These are phyloP conservation scores for Torulaspora pretoriensis DNA, from an alignment of 1,139 yeast species.

Conservation along the genomic window DNA sequence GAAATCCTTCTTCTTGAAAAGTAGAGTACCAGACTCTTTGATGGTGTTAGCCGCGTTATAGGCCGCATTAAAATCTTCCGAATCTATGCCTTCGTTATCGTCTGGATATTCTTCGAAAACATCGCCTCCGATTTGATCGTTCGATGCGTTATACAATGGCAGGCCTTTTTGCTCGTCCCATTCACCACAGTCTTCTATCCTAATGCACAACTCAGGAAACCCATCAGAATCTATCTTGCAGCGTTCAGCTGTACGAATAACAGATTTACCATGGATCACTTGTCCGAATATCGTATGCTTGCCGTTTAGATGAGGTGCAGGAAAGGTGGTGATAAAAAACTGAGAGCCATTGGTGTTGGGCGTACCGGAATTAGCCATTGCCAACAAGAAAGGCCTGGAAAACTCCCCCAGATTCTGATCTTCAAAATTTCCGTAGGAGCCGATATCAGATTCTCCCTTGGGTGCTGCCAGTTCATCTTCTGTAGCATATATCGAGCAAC, in stretches of 20 bases:
- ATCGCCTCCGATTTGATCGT: slow-evolving; percentile 61
- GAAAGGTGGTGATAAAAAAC: slow-evolving; percentile 70
- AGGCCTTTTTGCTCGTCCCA: slow-evolving; percentile 53
- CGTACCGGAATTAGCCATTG: slow-evolving; percentile 69
- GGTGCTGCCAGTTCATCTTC: slow-evolving; percentile 24
- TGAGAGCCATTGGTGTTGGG: slow-evolving; percentile 64
- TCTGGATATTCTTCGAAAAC: slow-evolving; percentile 72
- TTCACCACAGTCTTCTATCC: slow-evolving; percentile 59
- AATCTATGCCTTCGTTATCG: slow-evolving; percentile 56
- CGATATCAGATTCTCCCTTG: slow-evolving; percentile 10
- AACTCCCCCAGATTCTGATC: slow-evolving; percentile 56
- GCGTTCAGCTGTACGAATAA: slow-evolving; percentile 60
- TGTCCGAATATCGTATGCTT: slow-evolving; percentile 77
- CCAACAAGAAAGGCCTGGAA: slow-evolving; percentile 49
- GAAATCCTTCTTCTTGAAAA: slow-evolving; percentile 51
- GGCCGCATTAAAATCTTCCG: slow-evolving; percentile 53
- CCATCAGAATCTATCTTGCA: slow-evolving; percentile 48
- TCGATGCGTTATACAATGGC: slow-evolving; percentile 61
- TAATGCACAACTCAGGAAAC: slow-evolving; percentile 42
- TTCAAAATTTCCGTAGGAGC: slow-evolving; percentile 43
- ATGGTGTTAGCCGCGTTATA: slow-evolving; percentile 50
- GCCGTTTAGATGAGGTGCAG: slow-evolving; percentile 69
- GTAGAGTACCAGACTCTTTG: slow-evolving; percentile 60
- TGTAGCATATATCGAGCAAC: slow-evolving; percentile 43
- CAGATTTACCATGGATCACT: slow-evolving; percentile 61